Evolutionary conservation across 2,329 filamentous ascomycete genomes (phyloP), one percentile per base, ranked within the genome.

Genomic region (Calcarisporium arbuscula): DNA sequence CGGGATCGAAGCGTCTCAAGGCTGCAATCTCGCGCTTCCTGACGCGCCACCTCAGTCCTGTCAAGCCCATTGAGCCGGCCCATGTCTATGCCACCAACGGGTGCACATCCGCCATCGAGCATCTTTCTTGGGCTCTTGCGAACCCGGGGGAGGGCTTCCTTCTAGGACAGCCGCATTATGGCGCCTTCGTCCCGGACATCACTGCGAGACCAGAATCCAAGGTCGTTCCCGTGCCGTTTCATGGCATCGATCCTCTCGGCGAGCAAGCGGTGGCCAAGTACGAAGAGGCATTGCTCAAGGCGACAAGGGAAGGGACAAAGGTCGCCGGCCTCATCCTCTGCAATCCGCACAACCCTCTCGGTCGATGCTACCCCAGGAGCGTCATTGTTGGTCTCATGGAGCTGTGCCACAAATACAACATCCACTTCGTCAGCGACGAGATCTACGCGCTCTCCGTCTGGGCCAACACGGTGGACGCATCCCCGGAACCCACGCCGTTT

Each of bases 391-490:
- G 49, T 5, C 45, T 69, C 5, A 60, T 73, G 56, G 49, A 47
- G 11, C 47, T 76, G 16, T 75, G 72, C 44, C 42, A 58, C 23
- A 56, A 62, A 34, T 53, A 75, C 42, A 41, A 57, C 4, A 51
- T 77, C 6, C 71, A 77, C 42, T 51, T 77, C 21, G 63, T 77
- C 46, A 67, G 64, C 42, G 60, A 64, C 35, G 61, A 64, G 45
- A 61, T 64, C n/a, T 64, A 77, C 45, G 74, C 70, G 4, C 46
- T 72, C 6, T 74, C 71, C 0, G 53, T 67, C 1, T 77, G 63
- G 50, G 39, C 59, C 6, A 72, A 65, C 34, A 52, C 39, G 0
- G 26, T 55, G 6, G 56, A 58, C 27, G 23, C 34, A 12, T 20
- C 44, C 9, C 41, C 48, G 27, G 33, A 42, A 1, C 36, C 48